These are phyloP conservation scores for Suillus bovinus DNA, from an alignment of 768 basidiomycete species.

Conservation along the genomic window DNA sequence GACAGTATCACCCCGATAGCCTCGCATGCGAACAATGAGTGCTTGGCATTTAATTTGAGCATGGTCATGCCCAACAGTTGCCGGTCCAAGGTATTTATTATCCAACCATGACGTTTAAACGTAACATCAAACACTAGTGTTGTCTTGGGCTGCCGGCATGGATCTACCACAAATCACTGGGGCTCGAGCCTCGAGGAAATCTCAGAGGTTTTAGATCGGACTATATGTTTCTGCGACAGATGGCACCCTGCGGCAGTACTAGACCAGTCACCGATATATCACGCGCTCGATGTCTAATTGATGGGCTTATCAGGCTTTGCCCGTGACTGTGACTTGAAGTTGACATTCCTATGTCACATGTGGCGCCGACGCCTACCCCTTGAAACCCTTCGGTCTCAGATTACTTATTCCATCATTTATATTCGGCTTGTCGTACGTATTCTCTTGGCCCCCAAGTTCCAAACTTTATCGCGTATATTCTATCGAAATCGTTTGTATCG, in stretches of 20 bases:
- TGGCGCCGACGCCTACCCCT: neutral
- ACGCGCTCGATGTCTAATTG: neutral
- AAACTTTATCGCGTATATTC: neutral
- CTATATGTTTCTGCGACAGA: neutral
- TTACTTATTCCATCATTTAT: neutral
- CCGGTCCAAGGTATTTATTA: neutral
- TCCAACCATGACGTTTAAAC: neutral
- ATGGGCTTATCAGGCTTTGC: neutral
- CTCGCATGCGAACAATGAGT: neutral
- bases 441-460: neutral
- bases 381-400: neutral
- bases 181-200: neutral
- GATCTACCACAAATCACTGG: neutral
- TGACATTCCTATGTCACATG: neutral
- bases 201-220: neutral
- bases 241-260: neutral
- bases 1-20: neutral
- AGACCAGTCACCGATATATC: neutral
- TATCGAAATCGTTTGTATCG: neutral
- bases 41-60: neutral
- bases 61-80: neutral
- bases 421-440: neutral
- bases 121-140: neutral
- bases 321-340: neutral
- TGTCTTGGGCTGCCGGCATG: neutral